Base-by-base conservation (phyloP, 164 flowering plant species). In the Brasenia schreberi region DNA sequence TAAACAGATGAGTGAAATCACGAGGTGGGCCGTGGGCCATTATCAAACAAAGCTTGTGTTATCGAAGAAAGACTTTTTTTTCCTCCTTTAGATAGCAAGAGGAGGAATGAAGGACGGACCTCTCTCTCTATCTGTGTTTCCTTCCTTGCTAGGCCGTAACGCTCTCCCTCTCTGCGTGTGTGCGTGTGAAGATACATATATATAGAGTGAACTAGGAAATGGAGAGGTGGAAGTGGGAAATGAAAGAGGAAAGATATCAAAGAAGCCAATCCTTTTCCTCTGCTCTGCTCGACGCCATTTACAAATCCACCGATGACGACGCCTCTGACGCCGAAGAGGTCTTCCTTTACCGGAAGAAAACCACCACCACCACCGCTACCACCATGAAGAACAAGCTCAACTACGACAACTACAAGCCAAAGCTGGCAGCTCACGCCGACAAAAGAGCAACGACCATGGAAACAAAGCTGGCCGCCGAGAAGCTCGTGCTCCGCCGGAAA, bases 201-300 rank as follows among this genome's bases (percentile, higher is more conserved):
- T n/a, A 19, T 5, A 19, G 11, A 42, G 10, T 16, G 59, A 27
- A 42, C 44, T 58, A 56, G 39, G 62, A 42, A 62, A 82, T 80
- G 84, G 78, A 79, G 18, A 58, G 60, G 42, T 71, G 79, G 78
- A 72, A 71, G 17, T 66, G 76, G 0, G 62, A 65, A 12, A 63
- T 69, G 49, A 68, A 72, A 45, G 71, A 61, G 18, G 71, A 65
- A 23, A 43, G 18, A 11, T 56, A 71, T 18, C 56, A 9, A 14
- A 76, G 65, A 19, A 80, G 77, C 65, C 84, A 90, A 0, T 86
- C 92, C 7, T 92, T 92, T 81, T 92, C 98, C 58, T 92, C 98
- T 3, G 73, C 92, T 18, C 87, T 92, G 7, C 89, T 92, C 44
- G 98, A 92, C 69, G 73, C 88, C 3, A 92, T 90, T 45, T 92